Conservation (phyloP, 257 asterid genomes). For the Solanum appendiculatum region DNA sequence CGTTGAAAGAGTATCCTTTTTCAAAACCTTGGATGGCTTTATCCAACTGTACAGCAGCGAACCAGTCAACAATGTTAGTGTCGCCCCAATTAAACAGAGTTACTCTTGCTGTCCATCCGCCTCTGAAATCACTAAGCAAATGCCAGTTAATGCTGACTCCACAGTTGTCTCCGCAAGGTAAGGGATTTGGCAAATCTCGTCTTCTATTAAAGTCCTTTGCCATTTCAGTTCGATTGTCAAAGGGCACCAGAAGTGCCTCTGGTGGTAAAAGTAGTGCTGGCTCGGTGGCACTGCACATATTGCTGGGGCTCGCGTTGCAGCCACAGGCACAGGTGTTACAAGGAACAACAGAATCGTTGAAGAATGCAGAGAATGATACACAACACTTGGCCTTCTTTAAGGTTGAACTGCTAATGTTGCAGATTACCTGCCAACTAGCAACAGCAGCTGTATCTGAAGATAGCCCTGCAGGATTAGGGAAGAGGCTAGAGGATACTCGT, state of each 20-base stretch:
- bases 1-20: constrained; percentile 44
- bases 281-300: constrained; percentile 34
- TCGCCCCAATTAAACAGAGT: constrained; percentile 69
- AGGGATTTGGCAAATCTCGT: constrained; percentile 28
- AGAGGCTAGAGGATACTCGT: constrained; percentile 33
- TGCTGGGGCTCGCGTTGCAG: constrained; percentile 11
- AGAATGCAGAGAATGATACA: constrained; percentile 65
- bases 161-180: constrained; percentile 68
- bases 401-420: constrained; percentile 25
- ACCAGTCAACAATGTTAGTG: constrained; percentile 39
- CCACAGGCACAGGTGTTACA: constrained; percentile 81
- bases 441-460: constrained; percentile 30
- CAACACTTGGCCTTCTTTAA: constrained; percentile 40
- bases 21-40: constrained; percentile 48
- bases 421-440: constrained; percentile 58
- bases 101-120: constrained; percentile 62
- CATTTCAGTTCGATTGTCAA: constrained; percentile 39
- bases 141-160: constrained; percentile 77
- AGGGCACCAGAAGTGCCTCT: constrained; percentile 49
- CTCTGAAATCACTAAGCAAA: constrained; percentile 30
- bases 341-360: constrained; percentile 55
- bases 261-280: constrained; percentile 48
- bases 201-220: constrained; percentile 18
- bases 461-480: constrained; percentile 43
- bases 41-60: constrained; percentile 41